Conservation (phyloP, 2,329 filamentous ascomycete species). For the Ceratocystis huliohia region DNA sequence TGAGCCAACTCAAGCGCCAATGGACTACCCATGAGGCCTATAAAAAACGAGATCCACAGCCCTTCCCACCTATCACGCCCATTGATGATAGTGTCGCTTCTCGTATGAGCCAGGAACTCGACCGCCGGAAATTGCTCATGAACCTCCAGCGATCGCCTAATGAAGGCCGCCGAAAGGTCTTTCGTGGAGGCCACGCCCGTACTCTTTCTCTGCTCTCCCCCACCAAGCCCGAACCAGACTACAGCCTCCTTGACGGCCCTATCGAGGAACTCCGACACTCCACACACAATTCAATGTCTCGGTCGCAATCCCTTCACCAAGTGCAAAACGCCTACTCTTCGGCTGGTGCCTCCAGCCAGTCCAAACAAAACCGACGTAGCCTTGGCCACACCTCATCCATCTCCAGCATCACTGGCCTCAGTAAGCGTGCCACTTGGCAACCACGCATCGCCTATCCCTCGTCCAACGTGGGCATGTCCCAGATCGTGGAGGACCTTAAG, state of each 20-base stretch:
- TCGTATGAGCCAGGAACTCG: constrained; percentile 48
- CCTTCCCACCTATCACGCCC: constrained; percentile 22
- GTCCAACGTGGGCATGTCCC: constrained; percentile 42
- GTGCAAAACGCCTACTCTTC: constrained; percentile 16
- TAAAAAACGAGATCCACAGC: constrained; percentile 55
- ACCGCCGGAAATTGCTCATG: constrained; percentile 58
- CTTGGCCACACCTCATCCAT: constrained; percentile 20
- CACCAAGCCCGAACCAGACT: constrained; percentile 35
- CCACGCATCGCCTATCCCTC: constrained; percentile 35
- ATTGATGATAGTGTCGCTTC: constrained; percentile 29
- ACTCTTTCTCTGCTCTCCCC: constrained; percentile 74
- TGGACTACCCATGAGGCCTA: constrained; percentile 67
- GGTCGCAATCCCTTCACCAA: constrained; percentile 18
- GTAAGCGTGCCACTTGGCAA: constrained; percentile 49
- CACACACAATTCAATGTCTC: constrained; percentile 24
- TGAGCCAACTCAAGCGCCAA: constrained; percentile 66
- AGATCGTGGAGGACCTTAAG: constrained; percentile 79
- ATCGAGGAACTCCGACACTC: constrained; percentile 32
- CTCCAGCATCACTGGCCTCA: constrained; percentile 29
- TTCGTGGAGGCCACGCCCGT: constrained; percentile 52
- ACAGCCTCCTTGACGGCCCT: constrained; percentile 35
- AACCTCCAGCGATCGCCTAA: constrained; percentile 35
- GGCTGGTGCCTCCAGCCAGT: constrained; percentile 14
- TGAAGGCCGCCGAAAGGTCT: constrained; percentile 45
- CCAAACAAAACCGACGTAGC: neutral